These are phyloP conservation scores for Dimocarpus longan DNA, from an alignment of 345 rosid genomes.

Conservation along the genomic window DNA sequence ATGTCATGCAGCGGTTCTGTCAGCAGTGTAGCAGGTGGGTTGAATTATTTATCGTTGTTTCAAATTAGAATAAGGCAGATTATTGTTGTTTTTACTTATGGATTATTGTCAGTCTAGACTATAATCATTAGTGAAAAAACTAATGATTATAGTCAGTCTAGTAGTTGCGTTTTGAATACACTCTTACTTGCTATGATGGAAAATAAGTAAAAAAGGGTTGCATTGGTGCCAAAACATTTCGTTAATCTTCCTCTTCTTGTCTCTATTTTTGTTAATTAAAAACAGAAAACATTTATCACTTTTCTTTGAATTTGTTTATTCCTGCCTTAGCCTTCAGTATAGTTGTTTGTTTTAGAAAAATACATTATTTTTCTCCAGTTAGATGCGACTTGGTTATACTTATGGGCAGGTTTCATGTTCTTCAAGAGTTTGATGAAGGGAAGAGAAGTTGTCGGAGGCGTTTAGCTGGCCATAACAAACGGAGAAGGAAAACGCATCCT, in stretches of 20 bases:
- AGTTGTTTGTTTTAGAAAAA: conserved; percentile 6
- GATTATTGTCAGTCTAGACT: no score
- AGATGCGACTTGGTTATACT: conserved; percentile 38
- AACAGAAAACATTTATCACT: background rate
- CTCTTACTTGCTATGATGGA: background rate
- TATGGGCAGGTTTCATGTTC: conserved; percentile 73
- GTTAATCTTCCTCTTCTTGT: background rate
- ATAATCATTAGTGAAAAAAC: background rate
- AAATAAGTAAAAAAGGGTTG: background rate
- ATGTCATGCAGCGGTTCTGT: conserved; percentile 74
- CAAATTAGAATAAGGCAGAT: background rate
- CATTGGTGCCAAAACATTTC: background rate
- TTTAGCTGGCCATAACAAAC: conserved; percentile 73
- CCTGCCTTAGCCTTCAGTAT: background rate
- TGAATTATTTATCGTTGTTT: background rate
- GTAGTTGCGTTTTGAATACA: conserved; percentile 6
- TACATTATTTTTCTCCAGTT: conserved; percentile 17
- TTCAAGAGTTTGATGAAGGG: conserved; percentile 84
- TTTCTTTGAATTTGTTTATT: conserved; percentile 4
- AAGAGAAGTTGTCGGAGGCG: conserved; percentile 83
- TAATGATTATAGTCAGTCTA: background rate
- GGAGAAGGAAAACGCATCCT: conserved; percentile 73
- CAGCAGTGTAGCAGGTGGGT: conserved; percentile 81
- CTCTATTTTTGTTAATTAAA: background rate
- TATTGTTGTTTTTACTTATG: conserved; percentile 3